Percentiles rank a stretch among this genome's conserved stretches.
Evolutionary conservation across 2,329 filamentous ascomycete species (phyloP).

Genomic region (Fusarium vanettenii): DNA sequence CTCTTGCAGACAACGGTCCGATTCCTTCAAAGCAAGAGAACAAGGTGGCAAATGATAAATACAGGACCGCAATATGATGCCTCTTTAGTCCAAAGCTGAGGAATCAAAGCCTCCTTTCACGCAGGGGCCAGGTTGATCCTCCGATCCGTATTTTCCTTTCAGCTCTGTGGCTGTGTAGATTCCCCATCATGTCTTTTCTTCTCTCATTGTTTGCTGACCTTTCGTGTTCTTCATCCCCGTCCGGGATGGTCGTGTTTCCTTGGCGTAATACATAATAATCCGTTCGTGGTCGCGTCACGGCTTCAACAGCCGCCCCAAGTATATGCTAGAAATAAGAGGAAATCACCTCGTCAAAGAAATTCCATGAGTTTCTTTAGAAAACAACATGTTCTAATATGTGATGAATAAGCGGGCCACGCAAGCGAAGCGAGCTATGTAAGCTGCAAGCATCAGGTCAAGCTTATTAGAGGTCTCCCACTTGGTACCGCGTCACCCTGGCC

Average conservation of each 20-base stretch:
- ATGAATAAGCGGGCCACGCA: conserved; percentile 7
- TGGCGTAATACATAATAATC: conserved; percentile 6
- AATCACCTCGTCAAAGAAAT: not conserved
- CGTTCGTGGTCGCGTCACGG: conserved; percentile 20
- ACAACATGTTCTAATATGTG: not conserved
- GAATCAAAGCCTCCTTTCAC: not conserved
- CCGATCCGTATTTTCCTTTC: not conserved
- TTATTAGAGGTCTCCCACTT: conserved; percentile 19
- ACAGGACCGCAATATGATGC: not conserved
- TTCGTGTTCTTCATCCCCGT: not conserved
- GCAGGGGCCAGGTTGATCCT: not conserved
- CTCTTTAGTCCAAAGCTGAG: not conserved
- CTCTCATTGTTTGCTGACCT: not conserved
- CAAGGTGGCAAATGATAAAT: not conserved
- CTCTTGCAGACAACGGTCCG: not conserved
- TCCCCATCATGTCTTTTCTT: not conserved
- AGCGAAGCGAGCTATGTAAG: not conserved
- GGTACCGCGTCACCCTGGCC: conserved; percentile 20
- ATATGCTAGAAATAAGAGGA: conserved; percentile 2
- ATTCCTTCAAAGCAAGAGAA: not conserved
- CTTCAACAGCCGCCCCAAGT: conserved; percentile 2
- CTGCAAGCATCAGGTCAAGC: conserved; percentile 32
- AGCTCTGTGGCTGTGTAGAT: not conserved
- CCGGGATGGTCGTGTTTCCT: not conserved
- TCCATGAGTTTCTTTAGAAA: not conserved